These are phyloP conservation scores for Gentiana dahurica DNA, from an alignment of 257 asterid genomes.

Conservation along the genomic window DNA sequence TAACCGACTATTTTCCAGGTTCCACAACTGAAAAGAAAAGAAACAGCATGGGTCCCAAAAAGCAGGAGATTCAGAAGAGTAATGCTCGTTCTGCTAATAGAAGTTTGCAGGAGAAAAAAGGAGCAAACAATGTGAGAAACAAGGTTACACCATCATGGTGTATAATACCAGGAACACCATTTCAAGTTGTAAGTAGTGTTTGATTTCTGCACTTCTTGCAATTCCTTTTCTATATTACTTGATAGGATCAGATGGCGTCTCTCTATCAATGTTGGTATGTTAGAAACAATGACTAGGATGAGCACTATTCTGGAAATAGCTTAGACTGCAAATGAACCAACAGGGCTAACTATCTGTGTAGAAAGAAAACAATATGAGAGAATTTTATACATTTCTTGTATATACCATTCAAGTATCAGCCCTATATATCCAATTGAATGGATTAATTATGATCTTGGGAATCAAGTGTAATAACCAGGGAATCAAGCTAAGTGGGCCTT, in stretches of 20 bases:
- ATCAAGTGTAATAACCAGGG: too few relatives aligned
- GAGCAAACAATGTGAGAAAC: slow-evolving; percentile 37
- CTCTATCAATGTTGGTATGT: background rate
- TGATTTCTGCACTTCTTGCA: too few relatives aligned
- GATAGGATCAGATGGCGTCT: background rate
- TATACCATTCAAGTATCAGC: too few relatives aligned
- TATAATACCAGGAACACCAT: slow-evolving; percentile 78
- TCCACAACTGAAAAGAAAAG: slow-evolving; percentile 33
- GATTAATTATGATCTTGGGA: too few relatives aligned
- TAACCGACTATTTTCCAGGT: slow-evolving; percentile 69
- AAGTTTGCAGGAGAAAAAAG: slow-evolving; percentile 29
- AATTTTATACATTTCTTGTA: too few relatives aligned
- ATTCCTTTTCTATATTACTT: background rate
- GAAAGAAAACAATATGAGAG: too few relatives aligned
- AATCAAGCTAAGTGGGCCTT: too few relatives aligned
- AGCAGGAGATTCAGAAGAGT: slow-evolving; percentile 22
- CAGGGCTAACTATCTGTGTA: too few relatives aligned
- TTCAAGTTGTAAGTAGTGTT: slow-evolving; percentile 54
- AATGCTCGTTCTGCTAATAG: slow-evolving; percentile 20
- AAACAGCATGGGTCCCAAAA: slow-evolving; percentile 15
- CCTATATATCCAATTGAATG: too few relatives aligned
- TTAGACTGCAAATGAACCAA: too few relatives aligned
- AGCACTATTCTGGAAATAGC: background rate
- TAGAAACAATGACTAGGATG: background rate
- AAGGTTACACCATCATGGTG: slow-evolving; percentile 77